Conservation (phyloP, 129 eudicot species). For the Ambrosia artemisiifolia region DNA sequence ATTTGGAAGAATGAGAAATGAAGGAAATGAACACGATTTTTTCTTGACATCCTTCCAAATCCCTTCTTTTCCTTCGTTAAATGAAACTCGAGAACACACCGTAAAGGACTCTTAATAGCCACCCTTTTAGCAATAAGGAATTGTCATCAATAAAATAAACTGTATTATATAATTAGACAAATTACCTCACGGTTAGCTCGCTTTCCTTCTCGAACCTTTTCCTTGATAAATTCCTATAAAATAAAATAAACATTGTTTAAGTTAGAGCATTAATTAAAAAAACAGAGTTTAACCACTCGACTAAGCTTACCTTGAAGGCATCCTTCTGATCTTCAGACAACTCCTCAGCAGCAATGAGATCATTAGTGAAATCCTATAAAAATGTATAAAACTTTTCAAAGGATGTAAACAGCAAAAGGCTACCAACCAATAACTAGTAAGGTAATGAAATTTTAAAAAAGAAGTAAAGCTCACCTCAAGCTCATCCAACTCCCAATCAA, state of each 20-base stretch:
- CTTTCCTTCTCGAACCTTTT: constrained; percentile 80
- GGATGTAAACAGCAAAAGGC: background rate
- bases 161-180: background rate
- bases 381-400: background rate
- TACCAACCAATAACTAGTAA: background rate
- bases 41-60: too few species aligned
- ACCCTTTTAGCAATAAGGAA: background rate
- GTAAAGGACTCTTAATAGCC: background rate
- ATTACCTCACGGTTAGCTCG: constrained; percentile 86
- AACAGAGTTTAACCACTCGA: background rate
- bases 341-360: constrained; percentile 64
- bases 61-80: too few species aligned
- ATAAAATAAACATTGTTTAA: background rate
- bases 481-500: constrained; percentile 91
- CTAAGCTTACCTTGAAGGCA: constrained; percentile 57
- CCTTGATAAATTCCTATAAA: constrained; percentile 58
- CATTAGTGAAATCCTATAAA: constrained; percentile 67
- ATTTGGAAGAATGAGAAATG: too few species aligned
- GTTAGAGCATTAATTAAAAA: background rate
- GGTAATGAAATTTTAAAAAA: background rate
- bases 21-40: too few species aligned
- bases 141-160: background rate
- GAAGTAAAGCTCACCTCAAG: constrained; percentile 54
- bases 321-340: constrained; percentile 77
- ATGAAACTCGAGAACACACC: too few species aligned